Conservation (phyloP, 169 alveolate genomes). For the Plasmodium inui region DNA sequence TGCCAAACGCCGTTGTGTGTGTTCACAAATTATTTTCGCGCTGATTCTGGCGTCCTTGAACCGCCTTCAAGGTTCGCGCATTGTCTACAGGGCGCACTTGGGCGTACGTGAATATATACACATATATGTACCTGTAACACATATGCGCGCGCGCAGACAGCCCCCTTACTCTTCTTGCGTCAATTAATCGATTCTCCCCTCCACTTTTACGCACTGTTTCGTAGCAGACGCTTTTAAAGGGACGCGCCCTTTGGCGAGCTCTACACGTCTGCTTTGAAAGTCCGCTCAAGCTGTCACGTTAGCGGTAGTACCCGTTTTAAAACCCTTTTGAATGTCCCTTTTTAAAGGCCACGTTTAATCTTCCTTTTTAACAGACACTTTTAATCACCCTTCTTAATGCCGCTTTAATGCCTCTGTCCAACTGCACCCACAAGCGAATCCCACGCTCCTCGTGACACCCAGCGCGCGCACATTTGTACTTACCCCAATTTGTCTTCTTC, state of each 20-base stretch:
- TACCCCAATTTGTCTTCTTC: not conserved
- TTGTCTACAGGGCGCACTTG: not conserved
- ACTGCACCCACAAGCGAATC: not conserved
- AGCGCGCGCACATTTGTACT: not conserved
- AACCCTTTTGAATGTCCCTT: no score
- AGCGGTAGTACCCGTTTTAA: not conserved
- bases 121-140: not conserved
- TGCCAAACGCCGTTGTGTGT: not conserved
- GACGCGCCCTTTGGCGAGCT: not conserved
- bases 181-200: not conserved
- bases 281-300: not conserved
- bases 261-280: not conserved
- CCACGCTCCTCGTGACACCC: not conserved
- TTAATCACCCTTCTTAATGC: not conserved
- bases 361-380: not conserved
- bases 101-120: not conserved
- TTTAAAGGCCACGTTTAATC: not conserved
- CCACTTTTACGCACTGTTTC: not conserved
- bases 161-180: not conserved
- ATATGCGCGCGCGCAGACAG: not conserved
- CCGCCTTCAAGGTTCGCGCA: not conserved
- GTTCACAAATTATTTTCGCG: slow-evolving; percentile 14
- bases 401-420: not conserved
- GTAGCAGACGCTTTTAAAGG: not conserved
- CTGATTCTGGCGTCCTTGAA: not conserved